phyloP scores from a whole-genome alignment of 2,329 filamentous ascomycete genomes.

The Iodosphaeria phyllophila region DNA sequence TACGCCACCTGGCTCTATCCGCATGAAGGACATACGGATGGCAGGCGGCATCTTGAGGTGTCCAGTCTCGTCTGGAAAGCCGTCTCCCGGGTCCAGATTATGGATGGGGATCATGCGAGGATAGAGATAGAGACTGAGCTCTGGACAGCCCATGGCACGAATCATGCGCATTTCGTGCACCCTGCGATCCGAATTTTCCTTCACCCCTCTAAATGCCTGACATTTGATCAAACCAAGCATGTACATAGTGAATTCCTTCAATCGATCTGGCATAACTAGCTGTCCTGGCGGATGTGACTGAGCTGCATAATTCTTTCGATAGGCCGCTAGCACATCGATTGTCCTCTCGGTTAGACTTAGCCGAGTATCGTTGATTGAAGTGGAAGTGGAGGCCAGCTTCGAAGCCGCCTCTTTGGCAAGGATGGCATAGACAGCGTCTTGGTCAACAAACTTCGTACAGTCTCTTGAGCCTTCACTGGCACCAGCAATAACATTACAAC shows the following conservation, averaged over 20 bases:
- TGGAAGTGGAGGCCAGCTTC: conserved; percentile 55
- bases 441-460: conserved; percentile 81
- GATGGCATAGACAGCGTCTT: conserved; percentile 77
- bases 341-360: conserved; percentile 74
- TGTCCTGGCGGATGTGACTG: conserved; percentile 77
- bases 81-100: conserved; percentile 71
- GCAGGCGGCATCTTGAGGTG: conserved; percentile 69
- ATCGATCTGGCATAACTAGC: conserved; percentile 81
- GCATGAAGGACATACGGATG: conserved; percentile 67
- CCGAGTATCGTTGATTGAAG: conserved; percentile 67
- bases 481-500: conserved; percentile 82
- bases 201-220: conserved; percentile 81
- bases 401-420: conserved; percentile 86
- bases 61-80: conserved; percentile 76
- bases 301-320: conserved; percentile 76
- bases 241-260: conserved; percentile 96
- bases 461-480: conserved; percentile 75
- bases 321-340: conserved; percentile 78
- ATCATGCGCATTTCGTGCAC: conserved; percentile 86
- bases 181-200: conserved; percentile 76
- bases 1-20: conserved; percentile 79
- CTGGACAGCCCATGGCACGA: conserved; percentile 67
- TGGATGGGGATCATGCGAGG: conserved; percentile 85
- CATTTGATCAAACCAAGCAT: conserved; percentile 79
- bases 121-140: conserved; percentile 84